Conservation (phyloP, 83 land plant species). For the Picea abies region DNA sequence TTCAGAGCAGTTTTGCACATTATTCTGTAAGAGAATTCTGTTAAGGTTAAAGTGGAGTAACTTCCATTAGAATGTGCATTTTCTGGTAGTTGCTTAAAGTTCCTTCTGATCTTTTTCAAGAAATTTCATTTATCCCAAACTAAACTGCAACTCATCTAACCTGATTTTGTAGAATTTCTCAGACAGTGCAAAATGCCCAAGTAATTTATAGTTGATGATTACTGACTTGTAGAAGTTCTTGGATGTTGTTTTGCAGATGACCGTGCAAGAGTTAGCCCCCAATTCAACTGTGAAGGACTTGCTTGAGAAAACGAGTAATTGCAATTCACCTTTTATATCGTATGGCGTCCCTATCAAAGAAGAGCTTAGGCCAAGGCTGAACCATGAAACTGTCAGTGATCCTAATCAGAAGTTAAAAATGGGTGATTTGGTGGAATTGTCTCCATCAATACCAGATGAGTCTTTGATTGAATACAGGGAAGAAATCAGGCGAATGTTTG, state of each 20-base stretch:
- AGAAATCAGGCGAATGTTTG: conserved; percentile 73
- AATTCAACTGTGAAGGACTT: conserved; percentile 75
- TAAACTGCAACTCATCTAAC: no score
- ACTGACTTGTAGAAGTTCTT: not conserved
- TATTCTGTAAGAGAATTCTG: no score
- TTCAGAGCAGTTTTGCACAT: no score
- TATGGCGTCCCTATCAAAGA: conserved; percentile 53
- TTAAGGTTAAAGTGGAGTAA: no score
- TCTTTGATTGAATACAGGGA: conserved; percentile 67
- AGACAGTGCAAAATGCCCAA: no score
- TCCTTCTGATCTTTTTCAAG: no score
- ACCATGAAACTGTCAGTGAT: conserved; percentile 69
- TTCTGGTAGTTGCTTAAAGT: no score
- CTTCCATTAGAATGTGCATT: no score
- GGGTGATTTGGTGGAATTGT: conserved; percentile 92
- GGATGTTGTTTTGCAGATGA: conserved; percentile 69
- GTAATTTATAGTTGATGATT: no score
- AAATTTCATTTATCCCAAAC: not conserved
- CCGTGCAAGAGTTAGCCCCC: conserved; percentile 84
- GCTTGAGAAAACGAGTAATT: conserved; percentile 44
- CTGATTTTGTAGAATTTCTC: no score
- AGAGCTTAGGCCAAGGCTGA: conserved; percentile 76
- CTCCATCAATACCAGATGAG: conserved; percentile 55
- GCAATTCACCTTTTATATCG: conserved; percentile 44
- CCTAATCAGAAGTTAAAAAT: conserved; percentile 71